Evolutionary conservation across 371 early-diverging fungal genomes (phyloP).

Genomic region (Gilbertella persicaria): DNA sequence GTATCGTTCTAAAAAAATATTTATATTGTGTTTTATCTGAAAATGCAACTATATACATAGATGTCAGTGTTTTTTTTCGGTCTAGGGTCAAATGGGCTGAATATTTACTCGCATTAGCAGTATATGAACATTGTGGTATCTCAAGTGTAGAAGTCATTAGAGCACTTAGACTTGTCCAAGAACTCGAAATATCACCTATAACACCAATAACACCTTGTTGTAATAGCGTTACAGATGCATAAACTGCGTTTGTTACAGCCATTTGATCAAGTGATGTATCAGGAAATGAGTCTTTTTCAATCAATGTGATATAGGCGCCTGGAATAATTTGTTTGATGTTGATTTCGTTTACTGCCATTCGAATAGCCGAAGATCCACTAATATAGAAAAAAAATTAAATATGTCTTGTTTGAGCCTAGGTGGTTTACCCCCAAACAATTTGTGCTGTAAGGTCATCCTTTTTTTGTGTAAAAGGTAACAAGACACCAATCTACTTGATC

Average conservation of each 20-base stretch:
- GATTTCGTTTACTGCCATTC: slow-evolving; percentile 61
- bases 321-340: slow-evolving; percentile 55
- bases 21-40: slow-evolving; percentile 46
- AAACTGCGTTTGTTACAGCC: slow-evolving; percentile 57
- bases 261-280: slow-evolving; percentile 44
- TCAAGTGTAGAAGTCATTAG: slow-evolving; percentile 55
- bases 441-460: slow-evolving; percentile 45
- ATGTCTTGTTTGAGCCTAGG: slow-evolving; percentile 2
- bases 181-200: slow-evolving; percentile 58
- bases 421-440: slow-evolving; percentile 56
- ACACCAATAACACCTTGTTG: slow-evolving; percentile 59
- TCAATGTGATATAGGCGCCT: slow-evolving; percentile 57
- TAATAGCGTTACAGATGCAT: slow-evolving; percentile 57
- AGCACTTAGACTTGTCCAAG: slow-evolving; percentile 55
- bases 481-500: slow-evolving; percentile 42
- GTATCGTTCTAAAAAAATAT: slow-evolving; percentile 59
- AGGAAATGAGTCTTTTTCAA: slow-evolving; percentile 65
- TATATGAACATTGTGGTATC: slow-evolving; percentile 59
- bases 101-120: slow-evolving; percentile 48
- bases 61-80: not conserved
- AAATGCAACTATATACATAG: slow-evolving; percentile 32
- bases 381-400: slow-evolving; percentile 1
- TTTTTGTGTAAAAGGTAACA: slow-evolving; percentile 49
- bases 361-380: slow-evolving; percentile 65
- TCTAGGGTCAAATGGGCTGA: too few species aligned